Conservation (phyloP, 2,329 filamentous ascomycete species). For the Fusarium fracticaudum region DNA sequence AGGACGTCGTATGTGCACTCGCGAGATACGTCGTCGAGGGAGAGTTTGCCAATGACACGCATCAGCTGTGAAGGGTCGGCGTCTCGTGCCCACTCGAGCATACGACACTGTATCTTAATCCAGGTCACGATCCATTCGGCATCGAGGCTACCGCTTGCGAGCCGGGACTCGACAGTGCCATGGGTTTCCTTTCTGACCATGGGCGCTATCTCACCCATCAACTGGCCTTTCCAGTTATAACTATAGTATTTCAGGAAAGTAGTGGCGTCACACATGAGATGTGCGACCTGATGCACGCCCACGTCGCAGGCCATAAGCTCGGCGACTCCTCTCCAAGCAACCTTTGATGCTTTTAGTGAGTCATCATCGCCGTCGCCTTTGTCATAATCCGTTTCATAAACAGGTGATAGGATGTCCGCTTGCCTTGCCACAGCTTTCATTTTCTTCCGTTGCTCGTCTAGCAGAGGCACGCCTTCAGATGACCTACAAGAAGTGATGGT, state of each 20-base stretch:
- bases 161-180: constrained; percentile 51
- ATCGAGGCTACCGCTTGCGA: constrained; percentile 48
- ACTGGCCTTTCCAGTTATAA: constrained; percentile 39
- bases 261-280: constrained; percentile 17
- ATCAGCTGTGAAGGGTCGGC: constrained; percentile 44
- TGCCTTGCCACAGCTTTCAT: not conserved
- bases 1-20: constrained; percentile 47
- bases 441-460: not conserved
- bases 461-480: not conserved
- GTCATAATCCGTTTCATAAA: not conserved
- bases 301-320: constrained; percentile 39
- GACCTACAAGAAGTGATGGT: not conserved
- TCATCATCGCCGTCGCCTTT: not conserved
- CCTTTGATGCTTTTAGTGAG: not conserved
- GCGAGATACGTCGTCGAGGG: constrained; percentile 2
- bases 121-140: constrained; percentile 48
- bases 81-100: constrained; percentile 43
- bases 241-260: not conserved
- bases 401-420: not conserved
- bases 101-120: constrained; percentile 47
- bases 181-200: not conserved
- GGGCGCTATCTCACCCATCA: not conserved
- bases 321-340: constrained; percentile 36
- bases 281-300: constrained; percentile 36
- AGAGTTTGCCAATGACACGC: constrained; percentile 39